Evolutionary conservation across 305 asterid genomes (phyloP).

Genomic region (Fraxinus platypoda): DNA sequence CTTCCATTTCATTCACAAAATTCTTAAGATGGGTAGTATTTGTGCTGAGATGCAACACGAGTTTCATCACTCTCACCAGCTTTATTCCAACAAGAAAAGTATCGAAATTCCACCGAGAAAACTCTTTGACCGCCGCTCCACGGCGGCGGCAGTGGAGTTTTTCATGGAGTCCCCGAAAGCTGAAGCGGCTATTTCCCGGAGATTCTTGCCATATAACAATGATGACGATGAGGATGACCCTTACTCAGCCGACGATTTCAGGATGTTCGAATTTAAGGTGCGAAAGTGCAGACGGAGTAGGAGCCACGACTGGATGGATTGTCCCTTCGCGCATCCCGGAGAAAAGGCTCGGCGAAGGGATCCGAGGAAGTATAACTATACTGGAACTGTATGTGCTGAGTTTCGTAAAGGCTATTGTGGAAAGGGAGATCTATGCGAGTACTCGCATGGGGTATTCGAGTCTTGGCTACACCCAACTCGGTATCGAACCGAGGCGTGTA

Average conservation of each 20-base stretch:
- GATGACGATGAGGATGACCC: conserved; percentile 52
- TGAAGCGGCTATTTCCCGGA: conserved; percentile 51
- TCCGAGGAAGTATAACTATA: conserved; percentile 58
- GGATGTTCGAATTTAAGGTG: conserved; percentile 86
- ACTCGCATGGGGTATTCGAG: conserved; percentile 78
- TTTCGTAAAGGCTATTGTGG: conserved; percentile 60
- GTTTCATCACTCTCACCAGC: conserved; percentile 63
- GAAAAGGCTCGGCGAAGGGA: conserved; percentile 87
- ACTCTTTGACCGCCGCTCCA: conserved; percentile 49
- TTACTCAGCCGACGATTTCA: conserved; percentile 72
- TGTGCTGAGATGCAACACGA: conserved; percentile 60
- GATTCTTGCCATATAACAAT: conserved; percentile 63
- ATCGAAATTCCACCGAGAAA: conserved; percentile 77
- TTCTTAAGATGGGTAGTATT: conserved; percentile 46
- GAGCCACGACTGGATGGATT: conserved; percentile 93
- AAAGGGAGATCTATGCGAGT: conserved; percentile 69
- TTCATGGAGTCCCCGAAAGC: conserved; percentile 49
- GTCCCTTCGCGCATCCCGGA: conserved; percentile 90
- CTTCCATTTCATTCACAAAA: conserved; percentile 1
- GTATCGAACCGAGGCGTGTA: conserved; percentile 80
- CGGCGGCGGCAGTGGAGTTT: conserved; percentile 13
- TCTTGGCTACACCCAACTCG: conserved; percentile 84
- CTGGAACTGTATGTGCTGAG: conserved; percentile 71
- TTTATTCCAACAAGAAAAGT: conserved; percentile 57
- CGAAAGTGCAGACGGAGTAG: conserved; percentile 77